Evolutionary conservation across 495 filamentous ascomycete species (phyloP), one percentile per base, ranked within the genome.

Genomic region (Neurospora tetrasperma): DNA sequence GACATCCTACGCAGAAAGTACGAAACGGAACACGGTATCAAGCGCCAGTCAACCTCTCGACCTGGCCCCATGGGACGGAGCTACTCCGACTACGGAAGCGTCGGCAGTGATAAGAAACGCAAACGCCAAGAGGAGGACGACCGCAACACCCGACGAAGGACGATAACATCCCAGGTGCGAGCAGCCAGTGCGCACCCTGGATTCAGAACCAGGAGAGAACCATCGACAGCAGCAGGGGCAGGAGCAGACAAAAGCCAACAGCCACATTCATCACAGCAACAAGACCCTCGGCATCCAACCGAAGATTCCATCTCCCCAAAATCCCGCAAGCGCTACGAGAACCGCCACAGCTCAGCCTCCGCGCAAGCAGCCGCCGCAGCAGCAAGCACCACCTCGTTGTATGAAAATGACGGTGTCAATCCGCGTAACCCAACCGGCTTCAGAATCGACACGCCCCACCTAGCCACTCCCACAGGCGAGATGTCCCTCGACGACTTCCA

Each of bases 231-330:
- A 38, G 39, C 71, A 38, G 35, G 35, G 35, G 35, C 35, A 9
- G 44, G 31, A 39, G 40, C 27, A 54, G 44, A 54, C 16, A 44
- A 38, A 42, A 62, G 23, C 46, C 73, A 74, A 48, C 48, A 54
- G 12, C 2, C 48, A 14, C 48, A 69, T 62, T 23, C 48, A 54
- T 54, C 48, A 35, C 54, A 62, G 14, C 74, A 44, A 38, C 35
- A 38, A 42, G 59, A 48, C 12, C 12, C 46, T 5, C 14, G 23
- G 1, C 5, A 16, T 0, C 23, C 23, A 8, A 0, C 48, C 10
- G 83, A 84, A 27, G 72, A 73, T 4, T 77, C 84, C 3, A 72
- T 85, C 7, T 85, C 83, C 5, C 84, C 84, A 10, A 82, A 43
- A 8, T 44, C 72, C 71, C 18, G 39, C 42, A 35, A 66, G 20